Base-by-base conservation (phyloP, 2,329 filamentous ascomycete species). In the Sclerotinia nivalis region DNA sequence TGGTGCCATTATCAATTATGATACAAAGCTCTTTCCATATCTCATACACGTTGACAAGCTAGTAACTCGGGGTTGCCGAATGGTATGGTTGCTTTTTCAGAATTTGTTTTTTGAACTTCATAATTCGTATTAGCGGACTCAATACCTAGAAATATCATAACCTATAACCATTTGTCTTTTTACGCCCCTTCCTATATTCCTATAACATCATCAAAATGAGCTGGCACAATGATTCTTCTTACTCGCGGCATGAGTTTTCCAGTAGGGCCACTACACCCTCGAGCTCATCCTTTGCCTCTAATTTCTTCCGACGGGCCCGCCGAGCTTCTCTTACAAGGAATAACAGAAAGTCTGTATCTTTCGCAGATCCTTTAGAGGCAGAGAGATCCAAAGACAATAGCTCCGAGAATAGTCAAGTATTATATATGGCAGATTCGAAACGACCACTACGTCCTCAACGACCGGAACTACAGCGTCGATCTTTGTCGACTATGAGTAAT, bases 401-500 rank as follows among this genome's bases (percentile, higher is more conserved):
- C 13, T 74, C 73, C 4, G 74, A 75, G 28, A 74, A 76, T 58
- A 75, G 72, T 58, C 74, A 76, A 59, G 52, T 73, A 31, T 40
- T 75, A 6, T 75, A 74, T 59, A 74, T 76, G 73, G 69, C 73
- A 22, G 37, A 61, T 3, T 13, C 55, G 2, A 71, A 68, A 45
- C 65, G 34, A 68, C 45, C 55, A 9, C 55, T 43, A 43, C 55
- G 47, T 28, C 54, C 71, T 13, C 55, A 62, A 43, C 55, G 58
- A 34, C 54, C 71, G 8, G 71, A 60, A 59, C 43, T 34, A 31
- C 22, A n/a, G 5, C 60, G 72, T 28, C 72, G 72, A 43, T 76
- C 74, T 20, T 66, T 78, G n/a, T 77, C 75, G 18, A 68, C 67
- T n/a, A 72, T 77, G 58, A 73, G 75, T 49, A 76, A 78, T 59